Conservation (phyloP, 1,139 yeast genomes). For the Diutina neorugosa region DNA sequence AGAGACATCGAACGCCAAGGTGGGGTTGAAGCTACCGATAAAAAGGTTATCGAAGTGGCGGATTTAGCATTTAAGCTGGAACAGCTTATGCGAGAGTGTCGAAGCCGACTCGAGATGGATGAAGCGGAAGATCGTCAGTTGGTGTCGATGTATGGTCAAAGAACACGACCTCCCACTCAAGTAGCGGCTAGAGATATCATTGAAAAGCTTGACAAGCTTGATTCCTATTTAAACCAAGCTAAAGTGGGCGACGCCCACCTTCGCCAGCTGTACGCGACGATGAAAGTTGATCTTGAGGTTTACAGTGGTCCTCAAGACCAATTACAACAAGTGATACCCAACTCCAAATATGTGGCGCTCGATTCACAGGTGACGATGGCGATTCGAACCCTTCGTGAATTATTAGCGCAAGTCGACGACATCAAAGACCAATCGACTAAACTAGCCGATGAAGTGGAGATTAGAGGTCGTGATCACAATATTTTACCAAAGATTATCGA, state of each 20-base stretch:
- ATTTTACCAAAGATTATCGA: conserved; percentile 41
- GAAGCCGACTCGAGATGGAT: conserved; percentile 37
- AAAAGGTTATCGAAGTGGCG: conserved; percentile 33
- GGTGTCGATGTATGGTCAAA: conserved; percentile 13
- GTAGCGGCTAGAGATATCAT: background rate
- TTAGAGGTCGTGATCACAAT: conserved; percentile 33
- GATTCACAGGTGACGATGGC: conserved; percentile 7
- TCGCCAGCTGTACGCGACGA: background rate
- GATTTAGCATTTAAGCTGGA: conserved; percentile 27
- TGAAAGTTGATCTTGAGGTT: background rate
- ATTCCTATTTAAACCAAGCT: background rate
- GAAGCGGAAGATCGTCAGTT: conserved; percentile 43
- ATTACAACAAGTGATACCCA: background rate
- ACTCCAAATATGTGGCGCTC: background rate
- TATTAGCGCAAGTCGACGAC: conserved; percentile 15
- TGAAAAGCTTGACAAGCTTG: background rate
- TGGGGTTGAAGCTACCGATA: conserved; percentile 33
- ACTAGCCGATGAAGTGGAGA: conserved; percentile 29
- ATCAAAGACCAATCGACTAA: conserved; percentile 23
- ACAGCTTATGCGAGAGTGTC: conserved; percentile 31
- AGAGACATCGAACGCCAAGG: conserved; percentile 45
- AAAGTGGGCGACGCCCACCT: background rate
- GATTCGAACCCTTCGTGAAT: conserved; percentile 31
- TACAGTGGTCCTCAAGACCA: background rate
- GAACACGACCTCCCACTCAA: background rate